Conservation (phyloP, 306 rosid genomes). For the Senna siamea region DNA sequence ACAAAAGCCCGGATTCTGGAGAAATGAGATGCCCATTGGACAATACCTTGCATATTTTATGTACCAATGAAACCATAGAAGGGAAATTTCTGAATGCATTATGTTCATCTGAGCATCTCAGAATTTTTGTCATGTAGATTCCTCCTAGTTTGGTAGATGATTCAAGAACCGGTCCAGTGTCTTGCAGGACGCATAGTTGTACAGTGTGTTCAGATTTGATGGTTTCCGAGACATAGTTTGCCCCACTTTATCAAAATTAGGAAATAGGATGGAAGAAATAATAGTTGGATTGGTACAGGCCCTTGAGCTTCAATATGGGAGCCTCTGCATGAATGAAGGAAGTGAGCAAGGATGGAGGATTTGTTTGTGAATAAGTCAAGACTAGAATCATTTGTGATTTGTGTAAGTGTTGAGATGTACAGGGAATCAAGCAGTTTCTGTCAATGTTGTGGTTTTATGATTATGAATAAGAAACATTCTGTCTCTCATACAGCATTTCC, state of each 20-base stretch:
- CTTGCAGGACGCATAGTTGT: not conserved
- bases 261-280: not conserved
- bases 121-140: not conserved
- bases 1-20: not conserved
- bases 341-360: not conserved
- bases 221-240: not conserved
- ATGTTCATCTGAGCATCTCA: not conserved
- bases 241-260: not conserved
- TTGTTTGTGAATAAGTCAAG: not conserved
- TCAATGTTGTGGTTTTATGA: not conserved
- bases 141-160: slow-evolving; percentile 28
- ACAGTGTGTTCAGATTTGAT: not conserved
- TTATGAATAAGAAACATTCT: not conserved
- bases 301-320: no score
- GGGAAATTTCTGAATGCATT: slow-evolving; percentile 3
- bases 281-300: not conserved
- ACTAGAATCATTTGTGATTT: not conserved
- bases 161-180: not conserved
- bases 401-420: slow-evolving; percentile 1
- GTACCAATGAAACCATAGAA: not conserved
- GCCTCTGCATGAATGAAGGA: no score
- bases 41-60: not conserved
- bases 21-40: slow-evolving; percentile 14
- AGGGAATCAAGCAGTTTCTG: not conserved
- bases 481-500: not conserved